Evolutionary conservation across 1,139 yeast genomes (phyloP).

Genomic region (Lizanozyma gosingica): DNA sequence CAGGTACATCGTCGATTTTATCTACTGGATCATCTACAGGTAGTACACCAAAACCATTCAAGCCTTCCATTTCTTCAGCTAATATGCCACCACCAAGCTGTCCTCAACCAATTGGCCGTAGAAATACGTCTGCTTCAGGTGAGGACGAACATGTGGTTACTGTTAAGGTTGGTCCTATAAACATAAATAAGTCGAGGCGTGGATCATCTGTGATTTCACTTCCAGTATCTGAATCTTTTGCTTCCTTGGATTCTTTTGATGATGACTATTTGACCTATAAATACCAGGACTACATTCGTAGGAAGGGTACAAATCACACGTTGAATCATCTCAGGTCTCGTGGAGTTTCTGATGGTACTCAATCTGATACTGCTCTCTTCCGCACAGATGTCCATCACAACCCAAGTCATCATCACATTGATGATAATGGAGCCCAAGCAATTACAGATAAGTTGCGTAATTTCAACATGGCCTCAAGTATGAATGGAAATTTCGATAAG

Average conservation of each 20-base stretch:
- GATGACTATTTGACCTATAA: conserved; percentile 41
- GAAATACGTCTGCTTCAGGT: conserved; percentile 14
- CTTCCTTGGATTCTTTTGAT: conserved; percentile 65
- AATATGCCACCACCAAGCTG: neutral
- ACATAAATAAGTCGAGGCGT: conserved; percentile 20
- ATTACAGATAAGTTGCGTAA: neutral
- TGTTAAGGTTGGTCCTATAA: conserved; percentile 27
- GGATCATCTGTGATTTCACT: conserved; percentile 34
- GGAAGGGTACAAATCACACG: conserved; percentile 5
- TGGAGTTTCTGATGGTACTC: neutral
- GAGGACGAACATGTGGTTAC: conserved; percentile 3
- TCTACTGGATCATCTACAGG: conserved; percentile 3
- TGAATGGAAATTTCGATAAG: conserved; percentile 5
- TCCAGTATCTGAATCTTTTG: conserved; percentile 67
- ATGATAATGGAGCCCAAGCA: conserved; percentile 2
- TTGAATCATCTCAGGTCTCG: neutral
- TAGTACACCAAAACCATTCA: conserved; percentile 2
- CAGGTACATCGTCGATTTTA: neutral
- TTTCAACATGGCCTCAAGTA: neutral
- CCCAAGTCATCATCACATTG: conserved; percentile 1
- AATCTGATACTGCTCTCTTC: neutral
- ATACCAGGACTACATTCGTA: conserved; percentile 22
- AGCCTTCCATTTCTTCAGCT: neutral
- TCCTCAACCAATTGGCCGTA: conserved; percentile 8
- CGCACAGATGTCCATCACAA: neutral